A percentile compares a stretch with the other conserved stretches of the same genome.
Conservation (phyloP, 768 basidiomycete species). For the Rhizopogon vinicolor region DNA sequence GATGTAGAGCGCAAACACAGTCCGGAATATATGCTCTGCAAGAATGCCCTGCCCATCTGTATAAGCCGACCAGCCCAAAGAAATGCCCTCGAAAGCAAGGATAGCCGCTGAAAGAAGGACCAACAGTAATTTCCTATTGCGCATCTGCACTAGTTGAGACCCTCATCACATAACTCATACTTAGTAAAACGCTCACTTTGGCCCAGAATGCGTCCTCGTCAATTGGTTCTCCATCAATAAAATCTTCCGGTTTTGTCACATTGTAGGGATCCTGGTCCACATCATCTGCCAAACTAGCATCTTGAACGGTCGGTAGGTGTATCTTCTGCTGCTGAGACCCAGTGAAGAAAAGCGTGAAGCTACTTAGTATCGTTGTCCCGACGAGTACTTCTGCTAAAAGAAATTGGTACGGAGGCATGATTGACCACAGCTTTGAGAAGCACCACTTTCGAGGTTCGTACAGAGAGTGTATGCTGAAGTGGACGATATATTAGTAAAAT, state of each 20-base stretch:
- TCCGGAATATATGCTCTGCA: slow-evolving; percentile 10
- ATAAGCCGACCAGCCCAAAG: slow-evolving; percentile 44
- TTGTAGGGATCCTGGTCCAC: slow-evolving; percentile 51
- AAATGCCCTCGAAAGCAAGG: slow-evolving; percentile 46
- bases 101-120: slow-evolving; percentile 41
- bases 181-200: slow-evolving; percentile 31
- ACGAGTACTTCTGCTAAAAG: slow-evolving; percentile 46
- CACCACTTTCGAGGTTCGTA: background rate
- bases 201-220: slow-evolving; percentile 57
- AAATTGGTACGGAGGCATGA: slow-evolving; percentile 60
- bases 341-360: slow-evolving; percentile 36
- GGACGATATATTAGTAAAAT: no score
- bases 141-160: background rate
- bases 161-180: background rate
- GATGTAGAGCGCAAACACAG: slow-evolving; percentile 54
- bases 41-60: slow-evolving; percentile 25
- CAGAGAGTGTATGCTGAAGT: no score
- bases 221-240: slow-evolving; percentile 62
- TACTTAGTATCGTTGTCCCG: slow-evolving; percentile 39
- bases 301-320: slow-evolving; percentile 35
- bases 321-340: slow-evolving; percentile 45
- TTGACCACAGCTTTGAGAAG: no score
- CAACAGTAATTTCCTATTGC: slow-evolving; percentile 45
- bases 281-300: slow-evolving; percentile 15
- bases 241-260: slow-evolving; percentile 69